A percentile compares a stretch with the other conserved stretches of the same genome.
phyloP scores from a whole-genome alignment of 2,329 filamentous ascomycete genomes.

The Aspergillus sp. region DNA sequence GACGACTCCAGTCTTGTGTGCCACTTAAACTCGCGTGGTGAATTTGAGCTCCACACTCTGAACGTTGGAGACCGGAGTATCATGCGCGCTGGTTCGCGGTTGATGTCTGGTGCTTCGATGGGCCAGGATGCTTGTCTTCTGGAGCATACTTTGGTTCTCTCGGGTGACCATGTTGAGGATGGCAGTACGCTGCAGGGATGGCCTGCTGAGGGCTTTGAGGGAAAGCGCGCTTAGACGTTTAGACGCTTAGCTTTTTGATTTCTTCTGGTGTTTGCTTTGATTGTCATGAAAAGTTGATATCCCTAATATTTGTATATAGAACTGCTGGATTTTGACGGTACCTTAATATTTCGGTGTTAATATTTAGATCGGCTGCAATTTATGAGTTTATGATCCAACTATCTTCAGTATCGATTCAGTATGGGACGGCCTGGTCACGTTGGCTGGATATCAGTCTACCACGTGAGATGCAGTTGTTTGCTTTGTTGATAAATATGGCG shows the following conservation, averaged over 20 bases:
- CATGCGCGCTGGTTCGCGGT: slow-evolving; percentile 45
- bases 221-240: neutral
- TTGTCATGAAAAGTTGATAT: neutral
- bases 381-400: too few species aligned
- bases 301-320: too few species aligned
- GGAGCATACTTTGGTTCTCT: slow-evolving; percentile 54
- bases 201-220: slow-evolving; percentile 43
- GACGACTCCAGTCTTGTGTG: slow-evolving; percentile 52
- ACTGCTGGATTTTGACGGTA: too few species aligned
- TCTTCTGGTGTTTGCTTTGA: neutral
- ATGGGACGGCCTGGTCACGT: too few species aligned
- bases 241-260: neutral
- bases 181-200: slow-evolving; percentile 50
- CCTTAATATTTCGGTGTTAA: too few species aligned
- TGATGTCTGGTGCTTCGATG: slow-evolving; percentile 51
- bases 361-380: too few species aligned
- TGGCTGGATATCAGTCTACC: too few species aligned
- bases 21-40: slow-evolving; percentile 52
- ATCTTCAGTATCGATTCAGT: slow-evolving; percentile 4
- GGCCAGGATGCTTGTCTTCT: slow-evolving; percentile 47
- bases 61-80: slow-evolving; percentile 48
- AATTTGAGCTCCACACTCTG: slow-evolving; percentile 50
- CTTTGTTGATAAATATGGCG: too few species aligned
- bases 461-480: too few species aligned
- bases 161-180: slow-evolving; percentile 49